Conservation (phyloP, 441 rosid species). For the Populus hybrid region DNA sequence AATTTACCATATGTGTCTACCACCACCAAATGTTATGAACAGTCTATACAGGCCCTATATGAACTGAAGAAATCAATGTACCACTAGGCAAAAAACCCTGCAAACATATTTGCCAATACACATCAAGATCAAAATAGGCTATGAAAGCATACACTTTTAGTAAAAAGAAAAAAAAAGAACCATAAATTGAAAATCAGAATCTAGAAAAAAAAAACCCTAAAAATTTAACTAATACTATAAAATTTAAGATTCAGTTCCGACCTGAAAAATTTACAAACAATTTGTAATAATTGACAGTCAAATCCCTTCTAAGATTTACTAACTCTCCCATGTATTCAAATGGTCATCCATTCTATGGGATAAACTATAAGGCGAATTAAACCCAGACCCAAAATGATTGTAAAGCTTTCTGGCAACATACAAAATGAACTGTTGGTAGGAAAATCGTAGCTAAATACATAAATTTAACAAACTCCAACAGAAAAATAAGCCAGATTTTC, state of each 20-base stretch:
- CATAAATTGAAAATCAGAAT: background rate
- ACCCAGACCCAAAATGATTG: background rate
- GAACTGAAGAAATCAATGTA: background rate
- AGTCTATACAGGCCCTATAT: background rate
- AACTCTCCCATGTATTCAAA: background rate
- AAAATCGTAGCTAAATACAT: background rate
- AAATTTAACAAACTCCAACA: background rate
- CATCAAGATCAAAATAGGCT: background rate
- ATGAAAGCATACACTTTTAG: background rate
- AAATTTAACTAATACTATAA: background rate
- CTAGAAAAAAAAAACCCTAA: background rate
- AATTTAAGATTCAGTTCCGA: background rate
- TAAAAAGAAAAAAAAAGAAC: background rate
- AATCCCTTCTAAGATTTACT: background rate
- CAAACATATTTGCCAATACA: constrained; percentile 4
- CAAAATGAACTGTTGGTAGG: background rate
- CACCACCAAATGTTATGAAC: background rate
- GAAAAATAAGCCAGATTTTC: background rate
- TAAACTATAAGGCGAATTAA: background rate
- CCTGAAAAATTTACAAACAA: background rate
- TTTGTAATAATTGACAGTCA: background rate
- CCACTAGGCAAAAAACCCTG: constrained; percentile 10
- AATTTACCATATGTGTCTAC: constrained; percentile 44
- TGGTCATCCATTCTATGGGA: background rate
- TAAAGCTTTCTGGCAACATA: background rate